Evolutionary conservation across 2,329 filamentous ascomycete species (phyloP), one percentile per base, ranked within the genome.

Genomic region (Pseudogymnoascus sp.): DNA sequence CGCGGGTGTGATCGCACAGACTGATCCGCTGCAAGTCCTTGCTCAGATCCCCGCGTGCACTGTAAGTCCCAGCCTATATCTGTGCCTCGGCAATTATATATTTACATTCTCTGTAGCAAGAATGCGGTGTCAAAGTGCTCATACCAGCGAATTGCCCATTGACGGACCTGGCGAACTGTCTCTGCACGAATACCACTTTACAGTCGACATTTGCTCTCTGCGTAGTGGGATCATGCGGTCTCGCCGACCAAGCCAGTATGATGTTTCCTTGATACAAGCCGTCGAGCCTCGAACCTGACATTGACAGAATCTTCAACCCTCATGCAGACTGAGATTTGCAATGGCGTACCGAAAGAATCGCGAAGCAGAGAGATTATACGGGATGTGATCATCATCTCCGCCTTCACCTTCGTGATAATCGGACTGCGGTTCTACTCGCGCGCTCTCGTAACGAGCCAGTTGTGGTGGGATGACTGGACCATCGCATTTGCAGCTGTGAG

Each of bases 381-480:
- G n/a, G 59, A 40, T 38, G 50, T 50, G 6, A 64, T 66, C 11
- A 61, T 65, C 11, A 61, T 67, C 2, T 50, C 65, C 12, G 60
- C 60, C 3, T 40, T 69, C 37, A 66, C 63, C 14, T 66, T 66
- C 28, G 60, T 62, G 12, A 46, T 67, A n/a, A 36, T 69, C 3
- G 31, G 61, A 1, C 46, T 69, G 44, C 59, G 68, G 36, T 60
- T 69, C 10, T 25, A 66, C 12, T 68, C 68, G 1, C 64, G 68
- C 25, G 34, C 38, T 25, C 42, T 53, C 23, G 62, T 69, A 14
- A 59, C 65, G 14, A 37, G 44, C 16, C 60, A 23, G 14, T 23
- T 68, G 5, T 67, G 66, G 64, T 67, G 63, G 62, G 68, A 69
- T 66, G 67, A 68, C 40, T 66, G 62, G 63, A 56, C 63, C 4